A percentile compares a stretch with the other conserved stretches of the same genome.
phyloP scores from a whole-genome alignment of 2,329 filamentous ascomycete genomes.

The Xylogone sp. region DNA sequence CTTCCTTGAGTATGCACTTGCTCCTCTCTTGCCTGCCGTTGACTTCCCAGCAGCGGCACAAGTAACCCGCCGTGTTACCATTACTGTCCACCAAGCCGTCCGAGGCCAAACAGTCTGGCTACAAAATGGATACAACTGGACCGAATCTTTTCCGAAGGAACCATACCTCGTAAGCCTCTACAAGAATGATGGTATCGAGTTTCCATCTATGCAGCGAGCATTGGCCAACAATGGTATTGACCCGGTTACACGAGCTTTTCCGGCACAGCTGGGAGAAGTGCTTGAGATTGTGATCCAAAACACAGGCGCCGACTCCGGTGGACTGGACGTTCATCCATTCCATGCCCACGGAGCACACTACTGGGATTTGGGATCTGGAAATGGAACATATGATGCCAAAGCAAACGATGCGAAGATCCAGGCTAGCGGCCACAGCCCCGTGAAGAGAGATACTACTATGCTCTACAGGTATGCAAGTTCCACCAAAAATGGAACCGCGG shows the following conservation, averaged over 20 bases:
- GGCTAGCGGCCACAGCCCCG: constrained; percentile 8
- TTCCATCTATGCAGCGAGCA: constrained; percentile 40
- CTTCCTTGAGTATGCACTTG: constrained; percentile 32
- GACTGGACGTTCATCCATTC: constrained; percentile 40
- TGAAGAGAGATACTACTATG: constrained; percentile 35
- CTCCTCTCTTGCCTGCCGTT: constrained; percentile 13
- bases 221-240: constrained; percentile 39
- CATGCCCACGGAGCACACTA: constrained; percentile 42
- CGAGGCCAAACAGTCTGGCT: constrained; percentile 18
- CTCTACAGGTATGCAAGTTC: constrained; percentile 38
- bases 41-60: constrained; percentile 26
- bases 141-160: constrained; percentile 24
- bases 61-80: constrained; percentile 33
- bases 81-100: constrained; percentile 27
- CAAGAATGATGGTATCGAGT: constrained; percentile 27
- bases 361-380: constrained; percentile 41
- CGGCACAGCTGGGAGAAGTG: constrained; percentile 42
- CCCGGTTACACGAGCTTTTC: constrained; percentile 34
- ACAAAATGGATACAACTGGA: constrained; percentile 32
- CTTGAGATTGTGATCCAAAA: constrained; percentile 42
- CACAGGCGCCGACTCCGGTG: constrained; percentile 30
- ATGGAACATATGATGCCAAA: constrained; percentile 37
- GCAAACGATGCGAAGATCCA: constrained; percentile 35
- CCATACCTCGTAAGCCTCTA: constrained; percentile 45
- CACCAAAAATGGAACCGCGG: constrained; percentile 24